A percentile compares a stretch with the other conserved stretches of the same genome.
Evolutionary conservation across 768 basidiomycete genomes (phyloP).

Genomic region (Boletus fagicola): DNA sequence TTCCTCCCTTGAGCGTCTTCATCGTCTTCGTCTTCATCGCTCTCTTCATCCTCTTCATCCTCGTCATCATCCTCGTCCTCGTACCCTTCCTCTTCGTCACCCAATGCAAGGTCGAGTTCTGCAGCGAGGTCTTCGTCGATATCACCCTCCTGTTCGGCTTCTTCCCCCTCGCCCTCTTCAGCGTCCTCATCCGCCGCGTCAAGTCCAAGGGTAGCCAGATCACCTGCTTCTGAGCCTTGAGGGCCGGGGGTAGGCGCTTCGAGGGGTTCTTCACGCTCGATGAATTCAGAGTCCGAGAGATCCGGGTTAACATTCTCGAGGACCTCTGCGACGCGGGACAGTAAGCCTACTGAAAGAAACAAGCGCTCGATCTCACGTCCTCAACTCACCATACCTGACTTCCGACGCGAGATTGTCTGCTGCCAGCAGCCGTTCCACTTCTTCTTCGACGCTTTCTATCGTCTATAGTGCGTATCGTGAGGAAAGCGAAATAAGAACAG

Average conservation of each 20-base stretch:
- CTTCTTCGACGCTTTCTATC: constrained; percentile 92
- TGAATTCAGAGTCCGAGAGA: constrained; percentile 84
- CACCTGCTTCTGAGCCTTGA: constrained; percentile 62
- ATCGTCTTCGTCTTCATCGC: constrained; percentile 77
- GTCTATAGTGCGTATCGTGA: constrained; percentile 47
- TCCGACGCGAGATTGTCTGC: constrained; percentile 74
- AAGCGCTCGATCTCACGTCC: neutral
- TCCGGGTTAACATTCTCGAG: constrained; percentile 91
- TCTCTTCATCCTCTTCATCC: constrained; percentile 58
- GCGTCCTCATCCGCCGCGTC: constrained; percentile 57
- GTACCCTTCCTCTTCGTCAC: constrained; percentile 57
- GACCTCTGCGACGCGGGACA: constrained; percentile 50
- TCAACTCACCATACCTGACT: constrained; percentile 67
- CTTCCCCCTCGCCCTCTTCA: constrained; percentile 59
- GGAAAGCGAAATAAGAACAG: neutral
- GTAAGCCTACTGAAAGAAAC: neutral
- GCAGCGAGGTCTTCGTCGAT: constrained; percentile 89
- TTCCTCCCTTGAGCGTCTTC: constrained; percentile 76
- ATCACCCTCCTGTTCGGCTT: constrained; percentile 67
- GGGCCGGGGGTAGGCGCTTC: constrained; percentile 73
- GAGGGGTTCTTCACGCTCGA: constrained; percentile 60
- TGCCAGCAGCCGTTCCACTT: constrained; percentile 83
- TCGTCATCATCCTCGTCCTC: constrained; percentile 72
- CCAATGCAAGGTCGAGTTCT: constrained; percentile 81
- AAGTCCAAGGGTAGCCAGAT: constrained; percentile 53